Base-by-base conservation (phyloP, 2,329 filamentous ascomycete genomes). In the Chrysoporthe puriensis region DNA sequence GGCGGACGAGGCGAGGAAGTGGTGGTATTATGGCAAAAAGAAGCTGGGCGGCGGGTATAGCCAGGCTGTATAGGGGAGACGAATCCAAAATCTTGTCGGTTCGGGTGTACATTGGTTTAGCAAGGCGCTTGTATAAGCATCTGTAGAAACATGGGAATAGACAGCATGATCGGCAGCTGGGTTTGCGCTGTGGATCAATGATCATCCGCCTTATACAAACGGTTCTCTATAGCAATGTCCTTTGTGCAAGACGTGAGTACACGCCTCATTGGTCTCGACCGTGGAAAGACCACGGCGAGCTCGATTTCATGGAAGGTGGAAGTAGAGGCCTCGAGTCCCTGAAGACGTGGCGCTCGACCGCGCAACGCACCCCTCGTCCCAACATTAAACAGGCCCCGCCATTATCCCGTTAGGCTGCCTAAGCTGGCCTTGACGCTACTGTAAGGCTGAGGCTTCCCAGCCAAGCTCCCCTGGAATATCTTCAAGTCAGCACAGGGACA, bases 1-100 rank as follows among this genome's bases (percentile, higher is more conserved):
- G 93, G 94, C 90, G 14, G 96, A 99, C 78, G 96, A 99, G 81
- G 85, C 85, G 56, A 86, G 96, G 76, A 99, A 99, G 81, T 96
- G 90, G 82, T 86, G 86, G 74, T 86, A 84, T 74, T 86, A 88
- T 72, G 84, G 88, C 62, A 82, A 82, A 74, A 82, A 84, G 77
- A 84, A 85, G 74, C 77, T 87, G 69, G 83, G 83, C n/a, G 79
- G 78, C 69, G 86, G 87, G 64, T 92, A 91, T 76, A 91, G 89
- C 76, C 86, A 88, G 76, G 84, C 86, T 73, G 89, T 91, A 71
- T 91, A 82, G 76, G 34, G 14, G 43, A 18, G 57, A 58, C 62
- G 59, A 48, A 54, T 48, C 52, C 36, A 8, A 21, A 18, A 42
- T 36, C 13, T 50, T 56, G 42, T 61, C n/a, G 34, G 42, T 44